phyloP scores from a whole-genome alignment of 371 early-diverging fungal genomes.

The Mortierella sp. region DNA sequence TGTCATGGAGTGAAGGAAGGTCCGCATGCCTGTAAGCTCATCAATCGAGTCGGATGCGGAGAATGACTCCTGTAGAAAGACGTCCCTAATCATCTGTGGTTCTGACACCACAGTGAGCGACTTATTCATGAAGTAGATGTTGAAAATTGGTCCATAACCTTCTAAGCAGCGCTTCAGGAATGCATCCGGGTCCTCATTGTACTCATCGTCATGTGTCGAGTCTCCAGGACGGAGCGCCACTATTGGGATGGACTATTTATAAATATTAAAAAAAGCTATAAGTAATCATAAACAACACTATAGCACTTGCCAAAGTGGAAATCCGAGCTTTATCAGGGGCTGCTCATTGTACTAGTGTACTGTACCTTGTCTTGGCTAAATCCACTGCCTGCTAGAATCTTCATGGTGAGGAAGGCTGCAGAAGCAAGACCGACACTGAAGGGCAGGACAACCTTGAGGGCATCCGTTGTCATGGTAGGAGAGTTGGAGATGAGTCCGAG shows the following conservation, averaged over 20 bases:
- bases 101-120: constrained; percentile 27
- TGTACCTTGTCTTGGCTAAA: constrained; percentile 27
- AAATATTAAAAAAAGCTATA: not conserved
- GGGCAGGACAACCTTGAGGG: constrained; percentile 20
- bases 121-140: constrained; percentile 8
- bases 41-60: constrained; percentile 15
- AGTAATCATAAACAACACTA: not conserved
- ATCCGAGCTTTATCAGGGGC: no score
- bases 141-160: constrained; percentile 14
- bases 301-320: no score
- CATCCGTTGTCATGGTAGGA: not conserved
- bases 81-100: constrained; percentile 29
- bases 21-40: constrained; percentile 17
- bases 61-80: constrained; percentile 32
- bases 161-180: constrained; percentile 26
- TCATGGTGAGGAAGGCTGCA: constrained; percentile 17
- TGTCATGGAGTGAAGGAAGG: constrained; percentile 13
- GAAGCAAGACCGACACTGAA: constrained; percentile 39
- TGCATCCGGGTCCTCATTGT: constrained; percentile 24
- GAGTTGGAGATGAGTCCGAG: constrained; percentile 23
- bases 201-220: constrained; percentile 28
- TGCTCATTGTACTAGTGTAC: no score
- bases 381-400: not conserved
- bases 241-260: constrained; percentile 17
- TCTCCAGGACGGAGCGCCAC: constrained; percentile 23